Percentiles rank a stretch among this genome's conserved stretches.
Conservation (phyloP, 768 basidiomycete species). For the Lactarius pseudohatsudake region DNA sequence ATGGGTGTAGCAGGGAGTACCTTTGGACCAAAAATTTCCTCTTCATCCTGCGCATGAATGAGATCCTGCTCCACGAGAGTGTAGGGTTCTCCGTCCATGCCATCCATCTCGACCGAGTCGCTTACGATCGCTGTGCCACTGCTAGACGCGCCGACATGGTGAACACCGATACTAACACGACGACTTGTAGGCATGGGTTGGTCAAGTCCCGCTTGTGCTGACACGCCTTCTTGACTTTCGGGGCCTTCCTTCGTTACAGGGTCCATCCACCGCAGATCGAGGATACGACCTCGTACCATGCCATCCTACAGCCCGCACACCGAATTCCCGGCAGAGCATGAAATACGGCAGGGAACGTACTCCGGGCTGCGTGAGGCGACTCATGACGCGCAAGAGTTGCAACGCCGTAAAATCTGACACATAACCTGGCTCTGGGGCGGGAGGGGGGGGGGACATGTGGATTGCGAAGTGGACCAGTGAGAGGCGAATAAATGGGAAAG, state of each 20-base stretch:
- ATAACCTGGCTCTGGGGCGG: conserved; percentile 43
- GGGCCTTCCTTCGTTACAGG: conserved; percentile 56
- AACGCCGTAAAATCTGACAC: conserved; percentile 71
- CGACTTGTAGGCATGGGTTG: conserved; percentile 31
- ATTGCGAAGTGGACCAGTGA: conserved; percentile 33
- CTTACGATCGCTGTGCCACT: conserved; percentile 31
- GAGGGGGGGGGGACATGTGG: conserved; percentile 30
- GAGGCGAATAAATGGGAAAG: conserved; percentile 42
- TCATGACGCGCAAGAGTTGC: conserved; percentile 81
- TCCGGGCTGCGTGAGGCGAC: conserved; percentile 64
- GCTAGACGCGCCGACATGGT: conserved; percentile 28
- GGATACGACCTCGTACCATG: conserved; percentile 74
- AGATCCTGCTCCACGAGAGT: conserved; percentile 45
- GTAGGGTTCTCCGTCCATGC: conserved; percentile 42
- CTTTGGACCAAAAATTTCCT: conserved; percentile 68
- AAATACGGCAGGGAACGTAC: conserved; percentile 75
- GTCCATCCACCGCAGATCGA: conserved; percentile 78
- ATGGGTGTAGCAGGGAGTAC: conserved; percentile 76
- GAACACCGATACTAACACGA: conserved; percentile 29
- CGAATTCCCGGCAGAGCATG: conserved; percentile 78
- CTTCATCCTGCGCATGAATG: conserved; percentile 42
- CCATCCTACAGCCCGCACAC: conserved; percentile 81
- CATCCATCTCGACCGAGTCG: conserved; percentile 34
- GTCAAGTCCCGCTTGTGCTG: conserved; percentile 30
- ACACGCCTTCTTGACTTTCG: conserved; percentile 34